These are phyloP conservation scores for Candida glucosophila DNA, from an alignment of 1,139 yeast genomes.

Conservation along the genomic window DNA sequence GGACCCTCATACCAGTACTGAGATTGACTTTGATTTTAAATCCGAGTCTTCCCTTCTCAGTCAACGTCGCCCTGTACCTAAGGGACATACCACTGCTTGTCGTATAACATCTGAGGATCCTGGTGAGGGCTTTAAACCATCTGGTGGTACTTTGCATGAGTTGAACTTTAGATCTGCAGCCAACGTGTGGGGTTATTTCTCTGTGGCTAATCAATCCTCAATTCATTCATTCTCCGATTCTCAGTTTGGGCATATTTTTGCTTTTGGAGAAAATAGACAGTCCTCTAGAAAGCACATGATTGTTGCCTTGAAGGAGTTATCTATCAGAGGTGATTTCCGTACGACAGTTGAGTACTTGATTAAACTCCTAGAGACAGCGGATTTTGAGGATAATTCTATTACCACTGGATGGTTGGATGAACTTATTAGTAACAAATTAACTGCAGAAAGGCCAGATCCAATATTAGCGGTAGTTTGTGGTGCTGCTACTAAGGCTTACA, in stretches of 20 bases:
- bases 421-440: slow-evolving; percentile 81
- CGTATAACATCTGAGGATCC: slow-evolving; percentile 99
- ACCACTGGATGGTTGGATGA: slow-evolving; percentile 99
- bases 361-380: slow-evolving; percentile 91
- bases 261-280: slow-evolving; percentile 97
- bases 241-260: slow-evolving; percentile 97
- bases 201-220: slow-evolving; percentile 93
- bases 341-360: slow-evolving; percentile 96
- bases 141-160: slow-evolving; percentile 94
- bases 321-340: slow-evolving; percentile 96
- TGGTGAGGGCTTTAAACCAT: slow-evolving; percentile 97
- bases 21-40: slow-evolving; percentile 84
- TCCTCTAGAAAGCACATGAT: slow-evolving; percentile 98
- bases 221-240: slow-evolving; percentile 97
- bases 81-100: slow-evolving; percentile 98
- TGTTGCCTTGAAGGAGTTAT: slow-evolving; percentile 90
- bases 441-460: slow-evolving; percentile 95
- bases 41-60: slow-evolving; percentile 60
- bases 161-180: slow-evolving; percentile 94
- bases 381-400: slow-evolving; percentile 89
- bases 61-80: slow-evolving; percentile 90
- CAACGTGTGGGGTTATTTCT: slow-evolving; percentile 98
- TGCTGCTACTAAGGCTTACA: slow-evolving; percentile 90
- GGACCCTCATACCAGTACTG: slow-evolving; percentile 87
- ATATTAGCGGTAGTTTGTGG: slow-evolving; percentile 90